Evolutionary conservation across 2,329 filamentous ascomycete species (phyloP).

Genomic region (Hypoxylon sp.): DNA sequence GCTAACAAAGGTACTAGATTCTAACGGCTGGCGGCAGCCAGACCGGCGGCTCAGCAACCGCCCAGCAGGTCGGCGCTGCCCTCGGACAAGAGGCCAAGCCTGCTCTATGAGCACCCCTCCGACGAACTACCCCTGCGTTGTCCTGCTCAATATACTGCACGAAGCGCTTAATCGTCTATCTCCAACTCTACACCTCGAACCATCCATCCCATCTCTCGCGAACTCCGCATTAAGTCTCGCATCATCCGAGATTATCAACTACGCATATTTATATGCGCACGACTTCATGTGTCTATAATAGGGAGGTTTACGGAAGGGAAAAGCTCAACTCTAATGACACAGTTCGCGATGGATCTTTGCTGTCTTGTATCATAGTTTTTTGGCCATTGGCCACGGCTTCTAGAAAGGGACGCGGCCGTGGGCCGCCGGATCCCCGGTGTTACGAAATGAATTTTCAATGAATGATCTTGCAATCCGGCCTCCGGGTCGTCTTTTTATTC

Average conservation of each 20-base stretch:
- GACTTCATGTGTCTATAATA: slow-evolving; percentile 27
- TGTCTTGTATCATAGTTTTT: slow-evolving; percentile 47
- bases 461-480: neutral
- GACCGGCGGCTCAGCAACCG: slow-evolving; percentile 57
- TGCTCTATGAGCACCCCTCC: slow-evolving; percentile 60
- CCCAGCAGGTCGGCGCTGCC: slow-evolving; percentile 65
- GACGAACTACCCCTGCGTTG: neutral
- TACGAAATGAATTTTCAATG: slow-evolving; percentile 17
- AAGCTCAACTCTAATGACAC: slow-evolving; percentile 43
- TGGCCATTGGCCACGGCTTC: slow-evolving; percentile 33
- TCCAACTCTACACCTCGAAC: slow-evolving; percentile 16
- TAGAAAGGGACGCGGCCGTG: slow-evolving; percentile 39
- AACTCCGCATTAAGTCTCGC: slow-evolving; percentile 5
- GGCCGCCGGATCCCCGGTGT: slow-evolving; percentile 11
- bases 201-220: neutral
- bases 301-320: slow-evolving; percentile 19
- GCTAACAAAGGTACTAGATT: slow-evolving; percentile 54
- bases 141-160: neutral
- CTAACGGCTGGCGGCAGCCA: slow-evolving; percentile 63
- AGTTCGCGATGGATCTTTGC: slow-evolving; percentile 24
- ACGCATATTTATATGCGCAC: too few relatives aligned
- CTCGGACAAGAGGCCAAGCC: slow-evolving; percentile 66
- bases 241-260: slow-evolving; percentile 4
- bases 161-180: neutral
- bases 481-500: neutral